Evolutionary conservation across 2,329 filamentous ascomycete genomes (phyloP).

Genomic region (Hortaea werneckii): DNA sequence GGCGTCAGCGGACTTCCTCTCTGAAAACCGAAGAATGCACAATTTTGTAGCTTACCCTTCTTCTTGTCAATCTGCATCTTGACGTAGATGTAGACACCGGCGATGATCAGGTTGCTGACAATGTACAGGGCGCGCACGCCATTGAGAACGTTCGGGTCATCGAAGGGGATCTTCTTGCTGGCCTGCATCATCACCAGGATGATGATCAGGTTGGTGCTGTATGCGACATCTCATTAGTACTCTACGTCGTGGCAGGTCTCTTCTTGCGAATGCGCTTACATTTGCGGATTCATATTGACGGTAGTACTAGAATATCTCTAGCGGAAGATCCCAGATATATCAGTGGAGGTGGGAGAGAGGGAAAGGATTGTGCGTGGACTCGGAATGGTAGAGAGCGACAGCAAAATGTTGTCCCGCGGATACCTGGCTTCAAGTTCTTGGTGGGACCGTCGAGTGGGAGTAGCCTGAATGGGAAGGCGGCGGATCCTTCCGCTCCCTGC

Average conservation of each 20-base stretch:
- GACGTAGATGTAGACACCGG: slow-evolving; percentile 74
- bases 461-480: no score
- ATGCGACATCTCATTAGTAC: neutral
- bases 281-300: neutral
- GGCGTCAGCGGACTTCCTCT: slow-evolving; percentile 2
- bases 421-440: no score
- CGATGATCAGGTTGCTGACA: slow-evolving; percentile 71
- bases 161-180: slow-evolving; percentile 89
- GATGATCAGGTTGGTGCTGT: slow-evolving; percentile 83
- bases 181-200: slow-evolving; percentile 98
- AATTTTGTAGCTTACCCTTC: slow-evolving; percentile 58
- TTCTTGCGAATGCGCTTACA: neutral
- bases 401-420: no score
- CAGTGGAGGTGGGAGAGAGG: no score
- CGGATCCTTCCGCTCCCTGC: no score
- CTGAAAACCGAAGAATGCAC: neutral
- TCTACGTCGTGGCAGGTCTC: neutral
- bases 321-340: no score
- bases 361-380: no score
- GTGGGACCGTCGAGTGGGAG: no score
- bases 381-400: no score
- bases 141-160: slow-evolving; percentile 65
- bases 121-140: slow-evolving; percentile 56
- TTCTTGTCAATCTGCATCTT: slow-evolving; percentile 84
- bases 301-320: neutral